A percentile compares a stretch with the other conserved stretches of the same genome.
Conservation (phyloP, 352 stramenopile species). For the Globisporangium apiculatum region DNA sequence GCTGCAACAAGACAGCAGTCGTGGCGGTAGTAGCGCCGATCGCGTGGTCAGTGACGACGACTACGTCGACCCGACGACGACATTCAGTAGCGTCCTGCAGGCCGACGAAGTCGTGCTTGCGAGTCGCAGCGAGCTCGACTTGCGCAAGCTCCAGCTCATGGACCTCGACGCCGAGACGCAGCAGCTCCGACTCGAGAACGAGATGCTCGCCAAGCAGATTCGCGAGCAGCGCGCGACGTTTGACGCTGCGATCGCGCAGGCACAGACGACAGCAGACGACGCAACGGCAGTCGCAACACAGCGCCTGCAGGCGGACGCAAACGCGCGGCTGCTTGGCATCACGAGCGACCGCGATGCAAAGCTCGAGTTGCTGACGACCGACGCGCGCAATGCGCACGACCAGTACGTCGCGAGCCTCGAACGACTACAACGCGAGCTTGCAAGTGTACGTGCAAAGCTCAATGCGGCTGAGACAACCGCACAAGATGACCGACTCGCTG, state of each 20-base stretch:
- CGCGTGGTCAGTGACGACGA: slow-evolving; percentile 2
- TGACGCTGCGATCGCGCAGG: slow-evolving; percentile 23
- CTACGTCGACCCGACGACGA: slow-evolving; percentile 9
- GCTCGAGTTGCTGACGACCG: slow-evolving; percentile 22
- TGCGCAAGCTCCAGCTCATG: slow-evolving; percentile 40
- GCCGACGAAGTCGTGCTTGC: slow-evolving; percentile 51
- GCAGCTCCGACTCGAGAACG: slow-evolving; percentile 66
- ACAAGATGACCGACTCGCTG: slow-evolving; percentile 29
- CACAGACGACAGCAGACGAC: slow-evolving; percentile 16
- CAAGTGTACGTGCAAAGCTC: slow-evolving; percentile 24
- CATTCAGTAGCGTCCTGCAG: slow-evolving; percentile 30
- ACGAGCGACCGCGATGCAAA: slow-evolving; percentile 25
- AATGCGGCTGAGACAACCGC: slow-evolving; percentile 20
- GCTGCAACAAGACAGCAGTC: slow-evolving; percentile 3
- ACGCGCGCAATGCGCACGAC: slow-evolving; percentile 40
- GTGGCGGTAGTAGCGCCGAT: background rate
- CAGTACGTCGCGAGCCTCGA: slow-evolving; percentile 50
- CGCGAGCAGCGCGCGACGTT: slow-evolving; percentile 37
- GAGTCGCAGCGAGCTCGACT: slow-evolving; percentile 45
- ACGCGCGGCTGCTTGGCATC: slow-evolving; percentile 15
- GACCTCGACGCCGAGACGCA: slow-evolving; percentile 59
- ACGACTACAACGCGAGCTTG: slow-evolving; percentile 36
- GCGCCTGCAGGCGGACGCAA: slow-evolving; percentile 26
- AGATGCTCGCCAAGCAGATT: slow-evolving; percentile 49
- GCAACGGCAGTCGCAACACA: slow-evolving; percentile 20